Evolutionary conservation across 2,329 filamentous ascomycete species (phyloP).

Genomic region (Hymenoscyphus scutula): DNA sequence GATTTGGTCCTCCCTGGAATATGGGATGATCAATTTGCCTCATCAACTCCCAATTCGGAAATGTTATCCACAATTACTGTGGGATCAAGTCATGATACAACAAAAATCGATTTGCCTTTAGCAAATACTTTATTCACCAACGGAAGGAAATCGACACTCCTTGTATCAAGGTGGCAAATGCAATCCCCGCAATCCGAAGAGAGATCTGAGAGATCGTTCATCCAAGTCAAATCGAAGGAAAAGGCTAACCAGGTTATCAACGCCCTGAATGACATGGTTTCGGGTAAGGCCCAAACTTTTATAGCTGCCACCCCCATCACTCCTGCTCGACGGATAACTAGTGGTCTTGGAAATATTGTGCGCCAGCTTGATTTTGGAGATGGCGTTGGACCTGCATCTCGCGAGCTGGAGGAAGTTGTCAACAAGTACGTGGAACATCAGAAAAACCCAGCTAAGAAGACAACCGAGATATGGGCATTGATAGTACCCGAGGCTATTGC

Average conservation of each 20-base stretch:
- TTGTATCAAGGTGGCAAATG: constrained; percentile 43
- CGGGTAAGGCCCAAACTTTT: constrained; percentile 13
- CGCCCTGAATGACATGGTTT: constrained; percentile 14
- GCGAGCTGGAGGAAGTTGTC: constrained; percentile 67
- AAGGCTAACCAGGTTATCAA: constrained; percentile 24
- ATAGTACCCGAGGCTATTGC: constrained; percentile 47
- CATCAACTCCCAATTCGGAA: constrained; percentile 3
- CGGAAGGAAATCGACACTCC: constrained; percentile 58
- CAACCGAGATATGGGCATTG: constrained; percentile 65
- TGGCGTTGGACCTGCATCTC: constrained; percentile 58
- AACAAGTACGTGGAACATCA: constrained; percentile 51
- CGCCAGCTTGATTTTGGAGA: constrained; percentile 53
- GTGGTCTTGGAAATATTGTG: constrained; percentile 77
- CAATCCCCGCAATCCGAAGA: background rate
- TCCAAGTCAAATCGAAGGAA: constrained; percentile 15
- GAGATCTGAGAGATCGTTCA: constrained; percentile 10
- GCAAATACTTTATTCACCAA: constrained; percentile 79
- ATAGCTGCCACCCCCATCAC: constrained; percentile 62
- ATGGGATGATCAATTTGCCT: constrained; percentile 37
- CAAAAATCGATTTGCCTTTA: constrained; percentile 53
- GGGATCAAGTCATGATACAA: constrained; percentile 8
- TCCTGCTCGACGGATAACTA: constrained; percentile 56
- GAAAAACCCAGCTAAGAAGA: constrained; percentile 12
- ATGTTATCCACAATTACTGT: constrained; percentile 29
- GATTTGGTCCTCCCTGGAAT: constrained; percentile 45